Evolutionary conservation across 2,329 filamentous ascomycete genomes (phyloP).

Genomic region (Colletotrichum musicola): DNA sequence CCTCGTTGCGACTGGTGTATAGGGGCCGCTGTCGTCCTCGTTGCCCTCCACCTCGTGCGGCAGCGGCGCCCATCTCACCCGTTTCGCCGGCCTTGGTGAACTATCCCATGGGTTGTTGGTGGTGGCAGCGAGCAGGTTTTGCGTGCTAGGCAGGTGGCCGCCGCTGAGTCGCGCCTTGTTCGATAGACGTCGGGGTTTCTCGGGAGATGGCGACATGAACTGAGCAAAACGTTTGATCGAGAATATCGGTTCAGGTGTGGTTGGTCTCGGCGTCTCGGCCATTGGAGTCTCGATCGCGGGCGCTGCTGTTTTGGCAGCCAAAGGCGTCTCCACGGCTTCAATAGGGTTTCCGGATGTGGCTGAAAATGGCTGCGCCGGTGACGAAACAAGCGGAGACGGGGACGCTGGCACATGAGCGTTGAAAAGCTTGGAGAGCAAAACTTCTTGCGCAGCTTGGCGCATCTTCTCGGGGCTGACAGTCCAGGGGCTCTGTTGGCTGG

Average conservation of each 20-base stretch:
- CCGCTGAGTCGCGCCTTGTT: slow-evolving; percentile 42
- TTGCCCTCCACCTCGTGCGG: slow-evolving; percentile 45
- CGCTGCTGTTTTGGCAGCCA: too few relatives aligned
- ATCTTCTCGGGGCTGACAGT: slow-evolving; percentile 38
- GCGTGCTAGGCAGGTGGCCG: slow-evolving; percentile 48
- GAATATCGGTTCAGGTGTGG: slow-evolving; percentile 61
- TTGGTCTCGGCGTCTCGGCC: slow-evolving; percentile 46
- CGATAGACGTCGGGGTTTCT: slow-evolving; percentile 43
- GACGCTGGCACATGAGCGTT: background rate
- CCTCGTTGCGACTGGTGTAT: slow-evolving; percentile 7
- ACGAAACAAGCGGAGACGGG: slow-evolving; percentile 2
- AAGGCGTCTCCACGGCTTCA: slow-evolving; percentile 42
- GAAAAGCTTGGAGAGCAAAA: background rate
- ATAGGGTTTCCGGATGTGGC: slow-evolving; percentile 31
- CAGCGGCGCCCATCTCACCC: slow-evolving; percentile 54
- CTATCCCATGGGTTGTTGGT: slow-evolving; percentile 50
- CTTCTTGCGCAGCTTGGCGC: slow-evolving; percentile 15
- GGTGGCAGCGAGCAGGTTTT: slow-evolving; percentile 51
- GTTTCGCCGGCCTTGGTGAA: slow-evolving; percentile 43
- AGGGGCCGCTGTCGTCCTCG: slow-evolving; percentile 28
- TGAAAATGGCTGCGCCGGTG: background rate
- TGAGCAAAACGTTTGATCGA: slow-evolving; percentile 65
- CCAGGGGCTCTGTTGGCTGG: slow-evolving; percentile 39
- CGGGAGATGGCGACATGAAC: slow-evolving; percentile 65
- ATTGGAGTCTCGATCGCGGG: slow-evolving; percentile 41